phyloP scores from a whole-genome alignment of 176 grass and related monocot species.

The Sorghum bicolor region DNA sequence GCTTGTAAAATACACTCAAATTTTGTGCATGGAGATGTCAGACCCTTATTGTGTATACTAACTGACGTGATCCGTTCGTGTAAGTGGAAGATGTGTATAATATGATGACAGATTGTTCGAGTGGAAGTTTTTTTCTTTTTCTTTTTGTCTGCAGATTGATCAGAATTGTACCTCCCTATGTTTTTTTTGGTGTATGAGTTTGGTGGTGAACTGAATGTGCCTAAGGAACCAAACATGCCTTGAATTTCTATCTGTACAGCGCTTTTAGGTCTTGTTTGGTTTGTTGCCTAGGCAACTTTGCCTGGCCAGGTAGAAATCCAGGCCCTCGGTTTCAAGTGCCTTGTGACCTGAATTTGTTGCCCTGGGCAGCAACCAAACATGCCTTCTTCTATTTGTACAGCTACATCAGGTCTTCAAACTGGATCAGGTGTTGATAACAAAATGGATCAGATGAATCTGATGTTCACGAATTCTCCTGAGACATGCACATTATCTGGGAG shows the following conservation, averaged over 20 bases:
- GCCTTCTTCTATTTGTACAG: neutral
- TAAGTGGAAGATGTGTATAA: conserved; percentile 7
- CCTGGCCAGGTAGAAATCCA: neutral
- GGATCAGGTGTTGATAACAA: neutral
- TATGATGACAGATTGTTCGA: conserved; percentile 20
- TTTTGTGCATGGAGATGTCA: conserved; percentile 25
- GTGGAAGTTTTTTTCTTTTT: neutral
- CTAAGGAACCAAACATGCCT: neutral
- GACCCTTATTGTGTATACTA: neutral
- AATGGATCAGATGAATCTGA: neutral
- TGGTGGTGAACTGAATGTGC: neutral
- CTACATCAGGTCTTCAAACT: neutral
- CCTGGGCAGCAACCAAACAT: neutral
- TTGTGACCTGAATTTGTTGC: too few species aligned
- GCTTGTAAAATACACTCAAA: conserved; percentile 24
- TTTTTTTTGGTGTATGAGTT: neutral
- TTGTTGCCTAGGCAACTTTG: neutral
- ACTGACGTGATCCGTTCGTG: neutral
- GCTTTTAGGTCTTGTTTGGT: too few species aligned
- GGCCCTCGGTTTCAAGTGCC: too few species aligned
- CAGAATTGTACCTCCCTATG: neutral
- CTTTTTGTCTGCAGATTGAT: neutral
- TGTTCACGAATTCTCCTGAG: neutral
- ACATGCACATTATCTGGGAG: neutral
- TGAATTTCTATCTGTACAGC: neutral